Base-by-base conservation (phyloP, 164 flowering plant species). In the Aristolochia contorta region DNA sequence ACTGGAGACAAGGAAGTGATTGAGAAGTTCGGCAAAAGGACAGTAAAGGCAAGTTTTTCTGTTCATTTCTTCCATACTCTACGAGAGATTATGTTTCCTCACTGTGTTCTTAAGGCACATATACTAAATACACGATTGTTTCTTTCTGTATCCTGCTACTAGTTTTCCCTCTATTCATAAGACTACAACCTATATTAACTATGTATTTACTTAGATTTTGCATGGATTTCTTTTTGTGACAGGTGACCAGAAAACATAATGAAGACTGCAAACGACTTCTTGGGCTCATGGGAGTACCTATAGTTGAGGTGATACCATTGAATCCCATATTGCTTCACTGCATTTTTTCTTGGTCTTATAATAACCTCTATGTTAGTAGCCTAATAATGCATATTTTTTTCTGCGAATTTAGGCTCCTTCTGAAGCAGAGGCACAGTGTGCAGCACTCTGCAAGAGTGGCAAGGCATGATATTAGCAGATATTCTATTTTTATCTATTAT, bases 351-450 rank as follows among this genome's bases (percentile, higher is more conserved):
- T 37, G 43, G 12, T 37, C 43, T 0, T 37, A 0, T 8, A 1
- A 37, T 37, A 37, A 37, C 43, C 43, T 37, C 43, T 37, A 3
- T 37, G 1, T 37, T 7, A 32, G 12, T 37, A 37, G 9, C 43
- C 1, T 37, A 37, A 4, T 22, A 20, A 22, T 55, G 16, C 24
- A 25, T 62, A 37, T 27, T 48, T 6, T 55, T 62, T 52, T 52
- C 32, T 18, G 16, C n/a, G 22, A 20, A 63, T 57, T 51, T 64
- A 89, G 99, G 97, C 99, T 76, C 88, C 94, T 69, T 94, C 90
- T 59, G 99, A 94, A 77, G 96, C 97, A 65, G 99, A 94, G 72
- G 96, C 97, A 46, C 89, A 94, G 66, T 94, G 99, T 74, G 97
- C 97, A 69, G 84, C 90, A 60, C 96, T 94, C 72, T 89, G 96